phyloP scores from a whole-genome alignment of 2,329 filamentous ascomycete genomes.

The Emergomyces pasteurianus region DNA sequence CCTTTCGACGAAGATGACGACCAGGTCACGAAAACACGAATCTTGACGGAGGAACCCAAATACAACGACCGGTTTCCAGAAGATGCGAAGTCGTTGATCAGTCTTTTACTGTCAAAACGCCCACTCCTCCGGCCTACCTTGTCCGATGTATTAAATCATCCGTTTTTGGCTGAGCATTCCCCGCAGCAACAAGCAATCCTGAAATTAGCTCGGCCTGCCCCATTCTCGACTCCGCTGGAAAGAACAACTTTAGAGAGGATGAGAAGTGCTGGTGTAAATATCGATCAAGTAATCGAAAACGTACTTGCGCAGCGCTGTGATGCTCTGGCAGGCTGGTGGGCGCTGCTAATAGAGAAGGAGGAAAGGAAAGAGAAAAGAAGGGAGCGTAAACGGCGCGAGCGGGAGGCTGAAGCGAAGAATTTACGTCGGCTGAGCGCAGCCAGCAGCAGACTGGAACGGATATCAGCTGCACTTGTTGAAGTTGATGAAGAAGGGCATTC shows the following conservation, averaged over 20 bases:
- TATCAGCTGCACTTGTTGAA: conserved; percentile 64
- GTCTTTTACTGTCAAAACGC: conserved; percentile 75
- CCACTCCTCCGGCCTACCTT: conserved; percentile 71
- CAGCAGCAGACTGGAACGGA: conserved; percentile 71
- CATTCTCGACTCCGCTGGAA: conserved; percentile 76
- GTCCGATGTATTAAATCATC: conserved; percentile 73
- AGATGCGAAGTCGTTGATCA: conserved; percentile 66
- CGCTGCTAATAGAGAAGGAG: conserved; percentile 85
- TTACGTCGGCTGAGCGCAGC: conserved; percentile 76
- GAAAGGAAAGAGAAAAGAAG: conserved; percentile 69
- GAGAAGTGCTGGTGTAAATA: conserved; percentile 85
- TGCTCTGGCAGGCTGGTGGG: conserved; percentile 90
- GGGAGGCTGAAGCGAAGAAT: conserved; percentile 67
- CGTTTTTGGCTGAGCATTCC: conserved; percentile 79
- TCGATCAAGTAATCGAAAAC: conserved; percentile 88
- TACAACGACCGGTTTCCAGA: conserved; percentile 70
- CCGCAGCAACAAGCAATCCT: conserved; percentile 81
- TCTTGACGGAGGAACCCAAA: conserved; percentile 72
- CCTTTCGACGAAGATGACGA: conserved; percentile 97
- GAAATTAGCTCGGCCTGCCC: conserved; percentile 64
- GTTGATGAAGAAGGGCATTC: conserved; percentile 62
- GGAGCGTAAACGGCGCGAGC: conserved; percentile 74
- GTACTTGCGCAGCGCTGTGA: conserved; percentile 85
- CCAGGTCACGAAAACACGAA: conserved; percentile 69
- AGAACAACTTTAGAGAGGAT: conserved; percentile 87